Evolutionary conservation across 139 green algal genomes (phyloP).

Genomic region (Micractinium sp.): DNA sequence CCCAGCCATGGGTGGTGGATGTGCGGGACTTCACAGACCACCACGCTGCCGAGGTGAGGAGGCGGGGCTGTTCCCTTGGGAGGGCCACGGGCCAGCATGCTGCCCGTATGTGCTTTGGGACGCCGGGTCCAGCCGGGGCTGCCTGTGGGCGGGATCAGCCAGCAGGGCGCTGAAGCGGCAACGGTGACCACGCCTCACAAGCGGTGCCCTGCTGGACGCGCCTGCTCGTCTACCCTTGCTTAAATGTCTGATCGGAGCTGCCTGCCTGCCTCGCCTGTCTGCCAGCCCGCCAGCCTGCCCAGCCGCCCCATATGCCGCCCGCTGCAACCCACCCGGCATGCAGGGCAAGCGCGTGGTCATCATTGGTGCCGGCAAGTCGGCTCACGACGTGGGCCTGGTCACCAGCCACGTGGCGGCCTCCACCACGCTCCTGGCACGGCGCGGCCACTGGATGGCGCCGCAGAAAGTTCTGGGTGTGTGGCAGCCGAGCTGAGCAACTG

Average conservation of each 20-base stretch:
- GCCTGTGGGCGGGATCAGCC: too few relatives aligned
- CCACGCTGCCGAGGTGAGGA: not conserved
- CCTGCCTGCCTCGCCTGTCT: not conserved
- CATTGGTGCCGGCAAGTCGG: constrained; percentile 12
- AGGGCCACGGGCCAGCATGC: too few relatives aligned
- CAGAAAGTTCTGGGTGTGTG: constrained; percentile 1
- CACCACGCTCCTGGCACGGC: constrained; percentile 4
- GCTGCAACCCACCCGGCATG: not conserved
- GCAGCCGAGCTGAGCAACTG: not conserved
- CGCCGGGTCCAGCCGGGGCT: too few relatives aligned
- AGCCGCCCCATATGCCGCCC: not conserved
- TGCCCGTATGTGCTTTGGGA: too few relatives aligned
- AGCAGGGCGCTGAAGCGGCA: too few relatives aligned
- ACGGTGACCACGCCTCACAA: too few relatives aligned
- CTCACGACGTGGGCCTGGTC: not conserved
- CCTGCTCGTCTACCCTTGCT: too few relatives aligned
- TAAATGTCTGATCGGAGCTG: too few relatives aligned
- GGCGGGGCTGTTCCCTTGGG: too few relatives aligned
- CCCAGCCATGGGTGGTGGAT: constrained; percentile 11
- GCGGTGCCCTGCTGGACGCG: too few relatives aligned
- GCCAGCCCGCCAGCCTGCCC: not conserved
- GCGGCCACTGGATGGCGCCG: constrained; percentile 21
- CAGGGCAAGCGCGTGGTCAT: constrained; percentile 24
- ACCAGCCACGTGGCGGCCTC: not conserved
- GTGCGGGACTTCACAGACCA: constrained; percentile 12